Conservation (phyloP, 768 basidiomycete species). For the Russula emetica region DNA sequence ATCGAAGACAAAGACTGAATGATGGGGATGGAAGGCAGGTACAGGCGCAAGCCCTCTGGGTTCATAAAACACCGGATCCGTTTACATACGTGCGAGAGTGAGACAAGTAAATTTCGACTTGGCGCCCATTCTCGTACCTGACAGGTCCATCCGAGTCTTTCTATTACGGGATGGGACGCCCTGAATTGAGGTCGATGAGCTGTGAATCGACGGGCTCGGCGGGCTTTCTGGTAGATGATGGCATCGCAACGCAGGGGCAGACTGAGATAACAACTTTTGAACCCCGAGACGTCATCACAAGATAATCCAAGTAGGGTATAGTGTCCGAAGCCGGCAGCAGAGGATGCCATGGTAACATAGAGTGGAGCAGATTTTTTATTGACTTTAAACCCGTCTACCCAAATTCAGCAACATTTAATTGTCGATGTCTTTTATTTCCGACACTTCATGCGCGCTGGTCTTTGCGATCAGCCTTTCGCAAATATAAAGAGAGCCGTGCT, state of each 20-base stretch:
- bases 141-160: too few relatives aligned
- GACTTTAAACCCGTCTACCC: neutral
- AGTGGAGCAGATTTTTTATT: neutral
- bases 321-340: neutral
- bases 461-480: too few relatives aligned
- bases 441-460: too few relatives aligned
- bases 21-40: neutral
- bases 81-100: neutral
- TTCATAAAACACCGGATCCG: neutral
- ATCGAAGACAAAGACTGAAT: neutral
- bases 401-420: neutral
- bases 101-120: conserved; percentile 7
- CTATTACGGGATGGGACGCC: neutral
- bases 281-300: too few relatives aligned
- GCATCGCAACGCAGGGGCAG: neutral
- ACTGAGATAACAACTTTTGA: neutral
- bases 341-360: neutral
- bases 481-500: too few relatives aligned
- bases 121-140: too few relatives aligned
- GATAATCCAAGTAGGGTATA: too few relatives aligned
- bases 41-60: too few relatives aligned
- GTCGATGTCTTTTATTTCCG: too few relatives aligned
- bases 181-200: too few relatives aligned
- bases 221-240: neutral
- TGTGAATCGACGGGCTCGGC: neutral